These are phyloP conservation scores for Colletotrichum australisinense DNA, from an alignment of 2,329 filamentous ascomycete genomes.

Conservation along the genomic window DNA sequence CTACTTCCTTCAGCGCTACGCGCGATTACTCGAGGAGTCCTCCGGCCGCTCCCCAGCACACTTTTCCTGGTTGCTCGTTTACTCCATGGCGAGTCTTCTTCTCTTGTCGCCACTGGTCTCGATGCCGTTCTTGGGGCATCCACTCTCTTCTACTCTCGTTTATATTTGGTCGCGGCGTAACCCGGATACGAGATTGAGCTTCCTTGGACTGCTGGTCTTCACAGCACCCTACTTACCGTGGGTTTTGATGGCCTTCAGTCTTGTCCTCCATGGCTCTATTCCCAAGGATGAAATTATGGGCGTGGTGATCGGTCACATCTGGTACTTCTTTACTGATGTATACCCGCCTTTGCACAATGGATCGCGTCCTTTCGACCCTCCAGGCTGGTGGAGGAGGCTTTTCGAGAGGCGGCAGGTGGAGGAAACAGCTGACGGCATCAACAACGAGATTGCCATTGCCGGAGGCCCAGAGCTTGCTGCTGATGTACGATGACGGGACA, in stretches of 20 bases:
- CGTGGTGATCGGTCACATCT: conserved; percentile 93
- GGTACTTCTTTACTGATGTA: conserved; percentile 98
- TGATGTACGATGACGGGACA: conserved; percentile 28
- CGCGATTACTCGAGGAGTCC: conserved; percentile 92
- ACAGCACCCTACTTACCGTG: conserved; percentile 94
- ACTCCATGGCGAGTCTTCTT: conserved; percentile 83
- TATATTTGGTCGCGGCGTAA: conserved; percentile 99
- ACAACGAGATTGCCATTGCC: conserved; percentile 73
- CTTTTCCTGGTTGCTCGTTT: conserved; percentile 94
- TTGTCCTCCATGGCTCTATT: conserved; percentile 88
- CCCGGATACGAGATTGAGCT: conserved; percentile 89
- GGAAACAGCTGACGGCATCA: conserved; percentile 64
- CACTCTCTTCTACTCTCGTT: conserved; percentile 90
- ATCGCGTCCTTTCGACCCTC: conserved; percentile 87
- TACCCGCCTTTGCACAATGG: conserved; percentile 92
- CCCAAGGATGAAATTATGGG: conserved; percentile 98
- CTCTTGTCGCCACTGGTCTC: conserved; percentile 86
- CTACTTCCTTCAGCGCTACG: conserved; percentile 98
- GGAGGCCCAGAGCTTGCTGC: conserved; percentile 47
- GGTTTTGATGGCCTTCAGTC: conserved; percentile 93
- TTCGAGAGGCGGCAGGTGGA: conserved; percentile 72
- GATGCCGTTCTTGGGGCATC: conserved; percentile 94
- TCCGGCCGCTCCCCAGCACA: conserved; percentile 91
- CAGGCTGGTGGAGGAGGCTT: conserved; percentile 87
- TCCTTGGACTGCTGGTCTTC: conserved; percentile 90